A percentile compares a stretch with the other conserved stretches of the same genome.
Conservation (phyloP, 2,329 filamentous ascomycete species). For the Neofusicoccum sp. region DNA sequence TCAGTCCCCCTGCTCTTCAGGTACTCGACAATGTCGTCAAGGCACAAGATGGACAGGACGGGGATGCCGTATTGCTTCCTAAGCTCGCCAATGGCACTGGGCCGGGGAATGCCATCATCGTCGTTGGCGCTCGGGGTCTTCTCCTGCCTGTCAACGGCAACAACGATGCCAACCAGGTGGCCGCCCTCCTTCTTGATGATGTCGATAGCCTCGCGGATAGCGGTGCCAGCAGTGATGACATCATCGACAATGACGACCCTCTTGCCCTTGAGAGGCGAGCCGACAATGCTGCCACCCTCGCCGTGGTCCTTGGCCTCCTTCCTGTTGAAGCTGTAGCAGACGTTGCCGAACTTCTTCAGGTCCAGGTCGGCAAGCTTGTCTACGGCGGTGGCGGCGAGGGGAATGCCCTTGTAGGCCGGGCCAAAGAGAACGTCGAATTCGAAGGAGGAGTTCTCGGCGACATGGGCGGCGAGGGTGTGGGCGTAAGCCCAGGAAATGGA, state of each 20-base stretch:
- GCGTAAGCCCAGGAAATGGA: constrained; percentile 83
- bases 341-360: constrained; percentile 61
- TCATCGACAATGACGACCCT: constrained; percentile 90
- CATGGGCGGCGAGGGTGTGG: constrained; percentile 52
- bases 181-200: constrained; percentile 88
- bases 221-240: constrained; percentile 93
- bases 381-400: constrained; percentile 74
- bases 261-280: constrained; percentile 80
- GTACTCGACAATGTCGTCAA: constrained; percentile 69
- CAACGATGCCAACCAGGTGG: constrained; percentile 78
- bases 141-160: constrained; percentile 85
- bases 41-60: constrained; percentile 76
- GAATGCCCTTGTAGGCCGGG: constrained; percentile 96
- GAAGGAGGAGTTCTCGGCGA: constrained; percentile 42
- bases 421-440: constrained; percentile 84
- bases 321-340: constrained; percentile 88
- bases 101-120: constrained; percentile 67
- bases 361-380: constrained; percentile 73
- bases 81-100: constrained; percentile 83
- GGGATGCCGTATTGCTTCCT: constrained; percentile 80
- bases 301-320: constrained; percentile 97
- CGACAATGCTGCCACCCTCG: constrained; percentile 90
- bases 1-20: constrained; percentile 44
- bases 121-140: constrained; percentile 62
- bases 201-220: constrained; percentile 85